Conservation (phyloP, 2,329 filamentous ascomycete genomes). For the Arthroderma uncinatum region DNA sequence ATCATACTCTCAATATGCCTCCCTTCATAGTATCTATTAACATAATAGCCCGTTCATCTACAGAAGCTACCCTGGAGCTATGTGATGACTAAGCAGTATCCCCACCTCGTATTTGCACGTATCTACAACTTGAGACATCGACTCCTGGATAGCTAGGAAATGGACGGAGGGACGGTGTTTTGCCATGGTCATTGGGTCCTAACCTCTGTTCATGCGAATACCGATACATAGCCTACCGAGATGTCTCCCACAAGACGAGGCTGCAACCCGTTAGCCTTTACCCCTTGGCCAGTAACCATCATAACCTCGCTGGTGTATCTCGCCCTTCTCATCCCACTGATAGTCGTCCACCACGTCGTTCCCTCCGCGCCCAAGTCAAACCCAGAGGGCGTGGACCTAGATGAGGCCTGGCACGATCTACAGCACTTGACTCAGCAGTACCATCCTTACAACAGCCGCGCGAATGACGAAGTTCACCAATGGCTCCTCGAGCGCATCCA, state of each 20-base stretch:
- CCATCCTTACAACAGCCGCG: constrained; percentile 79
- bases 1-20: background rate
- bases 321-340: constrained; percentile 59
- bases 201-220: background rate
- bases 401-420: constrained; percentile 77
- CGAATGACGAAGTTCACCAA: constrained; percentile 67
- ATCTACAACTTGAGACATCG: background rate
- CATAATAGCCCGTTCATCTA: background rate
- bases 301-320: constrained; percentile 67
- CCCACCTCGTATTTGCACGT: background rate
- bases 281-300: constrained; percentile 68
- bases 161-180: background rate
- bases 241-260: constrained; percentile 26
- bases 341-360: constrained; percentile 65
- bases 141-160: background rate
- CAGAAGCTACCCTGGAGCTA: background rate
- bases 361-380: constrained; percentile 51
- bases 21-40: background rate
- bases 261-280: constrained; percentile 56
- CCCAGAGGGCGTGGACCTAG: constrained; percentile 61
- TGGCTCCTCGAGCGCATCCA: constrained; percentile 64
- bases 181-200: background rate
- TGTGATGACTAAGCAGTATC: background rate
- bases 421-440: constrained; percentile 61
- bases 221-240: background rate